Evolutionary conservation across 2,329 filamentous ascomycete species (phyloP), one percentile per base, ranked within the genome.

Genomic region (Fusarium tricinctum): DNA sequence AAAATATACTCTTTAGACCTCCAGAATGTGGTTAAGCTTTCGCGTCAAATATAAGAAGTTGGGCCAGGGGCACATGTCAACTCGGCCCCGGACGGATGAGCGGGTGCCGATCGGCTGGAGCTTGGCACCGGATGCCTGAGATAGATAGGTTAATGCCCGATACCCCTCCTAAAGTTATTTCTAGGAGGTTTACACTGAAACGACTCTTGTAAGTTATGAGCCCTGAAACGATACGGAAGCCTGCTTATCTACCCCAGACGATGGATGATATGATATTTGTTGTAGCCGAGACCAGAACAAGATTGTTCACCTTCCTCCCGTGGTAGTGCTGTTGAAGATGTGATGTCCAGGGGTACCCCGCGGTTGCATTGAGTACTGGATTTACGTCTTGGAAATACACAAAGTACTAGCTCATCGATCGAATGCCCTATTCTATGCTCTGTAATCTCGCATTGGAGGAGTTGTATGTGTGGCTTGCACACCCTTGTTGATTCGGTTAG

Each of bases 91-190:
- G 58, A 51, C 71, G 69, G 71, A 58, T 72, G 71, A 69, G 58
- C 69, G 71, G 71, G 71, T 71, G 67, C 58, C 64, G 71, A 72
- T 72, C 71, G 60, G 57, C 54, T 39, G 38, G 45, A 50, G 54
- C 57, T 66, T 57, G 43, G 59, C 56, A 50, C 55, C 48, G 44
- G 58, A 57, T 55, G 51, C 33, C 62, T 48, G 43, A 56, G 68
- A 58, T 39, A 56, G 68, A 58, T 39, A 20, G 56, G 60, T 65
- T 65, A 61, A 64, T 51, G 44, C 60, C 60, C 50, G 48, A 58
- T 58, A 33, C 43, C 44, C 30, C 23, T 38, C 44, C 35, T 7
- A 30, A 3, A 12, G 28, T 30, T 4, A 30, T 30, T 38, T 38
- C 23, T 42, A 23, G n/a, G 26, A 50, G 48, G 55, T 52, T 58